These are phyloP conservation scores for Dicorynia guianensis DNA, from an alignment of 306 rosid genomes.

Conservation along the genomic window DNA sequence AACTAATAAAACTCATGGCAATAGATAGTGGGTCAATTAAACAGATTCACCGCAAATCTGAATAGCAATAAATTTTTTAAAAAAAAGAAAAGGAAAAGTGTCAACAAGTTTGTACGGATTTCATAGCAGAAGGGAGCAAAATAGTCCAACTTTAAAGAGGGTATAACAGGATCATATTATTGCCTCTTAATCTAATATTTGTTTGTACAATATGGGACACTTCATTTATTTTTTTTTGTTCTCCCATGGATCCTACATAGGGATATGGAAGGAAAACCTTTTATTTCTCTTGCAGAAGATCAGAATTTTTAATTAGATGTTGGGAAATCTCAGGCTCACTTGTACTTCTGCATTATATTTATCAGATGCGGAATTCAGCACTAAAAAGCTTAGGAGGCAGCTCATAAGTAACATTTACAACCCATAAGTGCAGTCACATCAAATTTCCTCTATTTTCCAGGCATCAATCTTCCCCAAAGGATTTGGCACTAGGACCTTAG, in stretches of 20 bases:
- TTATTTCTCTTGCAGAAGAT: background rate
- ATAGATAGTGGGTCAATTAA: background rate
- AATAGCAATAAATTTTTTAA: background rate
- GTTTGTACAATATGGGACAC: background rate
- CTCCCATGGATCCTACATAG: background rate
- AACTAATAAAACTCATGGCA: background rate
- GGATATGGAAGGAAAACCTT: conserved; percentile 25
- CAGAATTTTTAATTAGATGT: background rate
- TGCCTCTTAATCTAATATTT: background rate
- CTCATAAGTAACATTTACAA: conserved; percentile 34
- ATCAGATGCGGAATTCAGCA: conserved; percentile 7
- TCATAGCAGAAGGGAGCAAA: background rate
- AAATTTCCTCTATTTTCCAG: conserved; percentile 37
- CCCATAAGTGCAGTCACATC: conserved; percentile 47
- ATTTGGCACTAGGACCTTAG: conserved; percentile 39
- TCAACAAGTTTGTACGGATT: conserved; percentile 3
- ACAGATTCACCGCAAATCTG: too few species aligned
- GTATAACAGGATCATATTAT: background rate
- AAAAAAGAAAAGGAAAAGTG: background rate
- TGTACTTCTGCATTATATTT: background rate
- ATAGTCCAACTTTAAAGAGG: background rate
- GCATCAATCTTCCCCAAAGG: conserved; percentile 37
- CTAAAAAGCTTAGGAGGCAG: conserved; percentile 32
- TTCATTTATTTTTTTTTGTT: background rate
- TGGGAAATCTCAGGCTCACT: conserved; percentile 16